Evolutionary conservation across 192 early-diverging fungal species (phyloP).

Genomic region (Ambispora gerdemannii): DNA sequence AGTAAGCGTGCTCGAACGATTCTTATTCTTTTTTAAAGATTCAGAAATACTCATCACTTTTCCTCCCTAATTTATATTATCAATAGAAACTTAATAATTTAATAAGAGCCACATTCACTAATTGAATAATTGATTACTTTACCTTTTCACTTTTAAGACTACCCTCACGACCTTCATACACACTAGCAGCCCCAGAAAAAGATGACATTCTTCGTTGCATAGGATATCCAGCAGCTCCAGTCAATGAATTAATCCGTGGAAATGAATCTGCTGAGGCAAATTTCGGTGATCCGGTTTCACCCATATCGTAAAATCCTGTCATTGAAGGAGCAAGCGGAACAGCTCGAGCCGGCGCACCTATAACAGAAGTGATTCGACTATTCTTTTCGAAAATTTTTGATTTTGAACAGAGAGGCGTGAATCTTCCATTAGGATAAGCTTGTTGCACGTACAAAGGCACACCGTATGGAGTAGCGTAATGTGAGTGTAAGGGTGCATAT

Average conservation of each 20-base stretch:
- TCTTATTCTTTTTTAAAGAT: neutral
- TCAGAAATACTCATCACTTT: neutral
- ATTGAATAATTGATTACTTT: neutral
- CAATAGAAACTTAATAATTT: neutral
- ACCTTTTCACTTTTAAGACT: conserved; percentile 16
- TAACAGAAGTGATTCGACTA: neutral
- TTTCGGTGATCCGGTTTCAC: neutral
- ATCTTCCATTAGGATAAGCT: conserved; percentile 57
- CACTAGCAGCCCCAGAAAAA: neutral
- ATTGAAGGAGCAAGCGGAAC: conserved; percentile 1
- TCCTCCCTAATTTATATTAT: neutral
- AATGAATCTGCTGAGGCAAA: neutral
- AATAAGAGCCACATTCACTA: neutral
- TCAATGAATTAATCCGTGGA: neutral
- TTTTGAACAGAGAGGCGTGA: conserved; percentile 39
- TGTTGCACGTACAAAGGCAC: conserved; percentile 55
- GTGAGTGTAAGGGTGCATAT: conserved; percentile 44
- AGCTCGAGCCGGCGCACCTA: conserved; percentile 10
- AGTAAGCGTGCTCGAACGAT: neutral
- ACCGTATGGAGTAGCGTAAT: conserved; percentile 44
- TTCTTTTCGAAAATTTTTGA: conserved; percentile 33
- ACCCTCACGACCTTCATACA: neutral
- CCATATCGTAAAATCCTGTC: neutral
- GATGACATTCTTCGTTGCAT: neutral
- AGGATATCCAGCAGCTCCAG: neutral